These are phyloP conservation scores for Magnaporthales sp. DNA, from an alignment of 2,329 filamentous ascomycete species.

Conservation along the genomic window DNA sequence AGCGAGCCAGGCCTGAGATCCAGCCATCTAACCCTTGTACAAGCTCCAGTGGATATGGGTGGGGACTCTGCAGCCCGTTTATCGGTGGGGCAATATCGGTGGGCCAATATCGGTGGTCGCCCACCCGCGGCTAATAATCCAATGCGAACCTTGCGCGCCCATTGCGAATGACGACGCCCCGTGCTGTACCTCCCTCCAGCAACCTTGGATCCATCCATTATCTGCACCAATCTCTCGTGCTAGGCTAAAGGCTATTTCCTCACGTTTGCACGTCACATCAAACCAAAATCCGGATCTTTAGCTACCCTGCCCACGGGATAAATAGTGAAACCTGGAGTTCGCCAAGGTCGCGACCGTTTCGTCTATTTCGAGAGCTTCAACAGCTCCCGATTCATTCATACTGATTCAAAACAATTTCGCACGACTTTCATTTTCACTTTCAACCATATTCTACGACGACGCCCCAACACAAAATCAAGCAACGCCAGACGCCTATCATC, in stretches of 20 bases:
- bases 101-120: not conserved
- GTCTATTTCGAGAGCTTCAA: not conserved
- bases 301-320: not conserved
- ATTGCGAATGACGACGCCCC: not conserved
- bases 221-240: not conserved
- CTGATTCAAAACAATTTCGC: not conserved
- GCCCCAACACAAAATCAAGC: not conserved
- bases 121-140: not conserved
- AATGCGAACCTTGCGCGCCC: not conserved
- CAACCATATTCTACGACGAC: not conserved
- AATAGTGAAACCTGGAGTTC: not conserved
- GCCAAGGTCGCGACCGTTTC: not conserved
- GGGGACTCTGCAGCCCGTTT: not conserved
- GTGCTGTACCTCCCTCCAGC: not conserved
- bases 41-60: not conserved
- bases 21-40: not conserved
- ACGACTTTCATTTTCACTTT: not conserved
- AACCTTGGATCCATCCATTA: not conserved
- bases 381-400: not conserved
- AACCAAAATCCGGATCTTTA: not conserved
- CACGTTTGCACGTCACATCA: not conserved
- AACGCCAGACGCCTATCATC: not conserved
- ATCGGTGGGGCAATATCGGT: not conserved
- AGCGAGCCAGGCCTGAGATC: not conserved
- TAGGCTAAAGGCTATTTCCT: not conserved